phyloP scores from a whole-genome alignment of 257 asterid genomes.

The Phtheirospermum japonicum region DNA sequence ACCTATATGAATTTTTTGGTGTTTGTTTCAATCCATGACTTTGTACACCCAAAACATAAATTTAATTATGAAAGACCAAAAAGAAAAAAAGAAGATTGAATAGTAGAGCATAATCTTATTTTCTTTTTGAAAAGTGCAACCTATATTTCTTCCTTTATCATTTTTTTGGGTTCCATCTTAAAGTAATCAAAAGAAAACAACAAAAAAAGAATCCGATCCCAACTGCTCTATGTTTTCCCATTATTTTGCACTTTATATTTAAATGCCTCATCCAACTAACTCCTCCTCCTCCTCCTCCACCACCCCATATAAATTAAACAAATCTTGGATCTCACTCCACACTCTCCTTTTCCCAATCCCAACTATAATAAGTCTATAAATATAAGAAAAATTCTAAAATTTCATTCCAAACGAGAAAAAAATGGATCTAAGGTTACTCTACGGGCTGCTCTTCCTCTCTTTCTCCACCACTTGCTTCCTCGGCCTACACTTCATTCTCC shows the following conservation, averaged over 20 bases:
- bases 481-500: conserved; percentile 49
- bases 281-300: background rate
- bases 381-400: too few species aligned
- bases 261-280: too few species aligned
- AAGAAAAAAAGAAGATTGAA: too few species aligned
- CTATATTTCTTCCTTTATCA: background rate
- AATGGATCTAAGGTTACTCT: conserved; percentile 45
- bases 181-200: too few species aligned
- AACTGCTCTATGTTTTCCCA: background rate
- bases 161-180: background rate
- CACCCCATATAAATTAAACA: background rate
- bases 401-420: background rate
- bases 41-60: too few species aligned
- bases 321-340: conserved; percentile 36
- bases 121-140: too few species aligned
- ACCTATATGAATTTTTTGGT: too few species aligned
- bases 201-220: background rate
- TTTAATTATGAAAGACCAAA: too few species aligned
- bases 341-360: background rate
- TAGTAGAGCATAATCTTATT: too few species aligned
- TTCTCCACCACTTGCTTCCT: conserved; percentile 51
- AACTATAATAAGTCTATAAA: background rate
- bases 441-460: conserved; percentile 47
- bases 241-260: background rate
- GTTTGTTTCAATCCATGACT: too few species aligned